Conservation (phyloP, 2,329 filamentous ascomycete species). For the Calonectria hawksworthii region DNA sequence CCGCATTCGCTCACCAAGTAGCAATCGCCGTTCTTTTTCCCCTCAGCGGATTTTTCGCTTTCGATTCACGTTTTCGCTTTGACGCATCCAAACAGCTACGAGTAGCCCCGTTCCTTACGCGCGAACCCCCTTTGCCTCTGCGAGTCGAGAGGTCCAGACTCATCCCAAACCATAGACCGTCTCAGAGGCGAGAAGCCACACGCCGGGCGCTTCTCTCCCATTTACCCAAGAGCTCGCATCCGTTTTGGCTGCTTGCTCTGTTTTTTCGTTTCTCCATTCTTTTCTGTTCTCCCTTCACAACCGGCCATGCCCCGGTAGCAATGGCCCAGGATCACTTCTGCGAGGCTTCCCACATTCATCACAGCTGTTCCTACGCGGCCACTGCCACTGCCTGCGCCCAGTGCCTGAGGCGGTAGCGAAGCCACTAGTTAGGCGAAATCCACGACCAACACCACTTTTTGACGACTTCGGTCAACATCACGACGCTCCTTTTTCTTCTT, state of each 20-base stretch:
- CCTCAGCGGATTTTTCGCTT: background rate
- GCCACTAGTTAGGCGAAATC: constrained; percentile 37
- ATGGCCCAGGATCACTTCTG: constrained; percentile 44
- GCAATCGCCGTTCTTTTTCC: background rate
- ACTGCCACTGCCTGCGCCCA: constrained; percentile 36
- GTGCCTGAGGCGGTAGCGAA: constrained; percentile 35
- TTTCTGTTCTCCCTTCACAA: constrained; percentile 19
- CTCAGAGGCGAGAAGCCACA: constrained; percentile 20
- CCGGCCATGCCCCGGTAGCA: constrained; percentile 40
- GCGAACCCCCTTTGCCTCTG: constrained; percentile 18
- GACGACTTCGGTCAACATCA: constrained; percentile 35
- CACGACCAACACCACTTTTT: constrained; percentile 22
- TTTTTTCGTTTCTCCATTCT: constrained; percentile 25
- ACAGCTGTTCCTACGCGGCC: constrained; percentile 20
- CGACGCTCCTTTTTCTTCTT: constrained; percentile 21
- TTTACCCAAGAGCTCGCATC: constrained; percentile 9
- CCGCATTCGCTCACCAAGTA: constrained; percentile 21
- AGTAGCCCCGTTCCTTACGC: constrained; percentile 2
- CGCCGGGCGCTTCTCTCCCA: constrained; percentile 3
- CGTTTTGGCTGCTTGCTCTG: constrained; percentile 31
- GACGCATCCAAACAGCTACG: constrained; percentile 12
- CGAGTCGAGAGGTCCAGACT: constrained; percentile 19
- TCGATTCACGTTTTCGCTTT: constrained; percentile 11
- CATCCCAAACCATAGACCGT: constrained; percentile 16
- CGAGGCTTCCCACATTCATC: constrained; percentile 27